Evolutionary conservation across 345 rosid genomes (phyloP), one percentile per base, ranked within the genome.

Genomic region (Gossypium raimondii): DNA sequence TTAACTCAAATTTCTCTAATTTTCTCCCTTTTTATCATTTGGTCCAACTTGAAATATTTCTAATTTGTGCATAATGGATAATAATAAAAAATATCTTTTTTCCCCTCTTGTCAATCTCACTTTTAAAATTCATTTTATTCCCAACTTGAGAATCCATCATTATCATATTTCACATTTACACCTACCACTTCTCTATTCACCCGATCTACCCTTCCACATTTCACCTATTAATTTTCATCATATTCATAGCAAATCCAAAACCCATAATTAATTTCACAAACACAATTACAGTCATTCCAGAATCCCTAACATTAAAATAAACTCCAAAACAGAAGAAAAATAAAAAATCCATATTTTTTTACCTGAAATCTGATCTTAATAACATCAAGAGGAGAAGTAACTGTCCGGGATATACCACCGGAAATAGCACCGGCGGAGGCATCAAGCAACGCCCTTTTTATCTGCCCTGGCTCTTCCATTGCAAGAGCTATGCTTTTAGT

Each of bases 361-460:
- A 93, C 98, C 98, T 94, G 98, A 76, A 94, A 92, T 82, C 98
- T 85, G 79, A 94, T 94, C 84, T 94, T 92, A 75, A 94, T 94
- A 72, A 94, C 98, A 85, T 94, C 98, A 60, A 94, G 97, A 9
- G 98, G 98, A 45, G 98, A 94, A 11, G 98, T 94, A 7, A 94
- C 89, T 0, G 95, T 86, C 24, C 98, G 94, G 1, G 98, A 91
- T 68, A 94, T 77, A 25, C 78, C 93, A 66, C 98, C 98, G 3
- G 98, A 80, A 41, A 89, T 58, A 1, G 98, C 97, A 2, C 98
- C 98, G 7, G 98, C 93, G 2, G 84, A 47, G 43, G 88, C 84
- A 58, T 94, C 87, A 48, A 92, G 78, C 4, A 86, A 12, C 45
- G 92, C 93, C 60, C 87, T 87, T 84, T 89, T 94, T 29, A 92